Evolutionary conservation across 1,284 basidiomycete species (phyloP).

Genomic region (Trametes hirsuta): DNA sequence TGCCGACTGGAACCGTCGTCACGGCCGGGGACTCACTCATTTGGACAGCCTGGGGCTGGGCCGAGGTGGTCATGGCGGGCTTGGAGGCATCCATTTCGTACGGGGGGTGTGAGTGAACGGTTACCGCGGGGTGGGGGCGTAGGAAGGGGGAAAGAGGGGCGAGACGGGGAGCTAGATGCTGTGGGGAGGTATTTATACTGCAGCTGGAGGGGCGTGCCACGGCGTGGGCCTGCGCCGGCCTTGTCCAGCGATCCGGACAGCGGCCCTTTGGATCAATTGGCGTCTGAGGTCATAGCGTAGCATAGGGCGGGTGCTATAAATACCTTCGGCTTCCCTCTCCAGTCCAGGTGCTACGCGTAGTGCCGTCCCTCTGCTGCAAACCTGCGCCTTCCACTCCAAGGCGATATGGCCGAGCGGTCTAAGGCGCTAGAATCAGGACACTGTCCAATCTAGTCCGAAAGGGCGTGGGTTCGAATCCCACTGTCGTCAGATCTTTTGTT

Average conservation of each 20-base stretch:
- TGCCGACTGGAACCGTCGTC: background rate
- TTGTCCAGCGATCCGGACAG: background rate
- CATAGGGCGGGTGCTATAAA: slow-evolving; percentile 3
- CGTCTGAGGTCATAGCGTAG: slow-evolving; percentile 16
- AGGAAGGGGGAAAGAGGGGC: background rate
- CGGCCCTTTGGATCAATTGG: background rate
- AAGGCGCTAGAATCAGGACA: slow-evolving; percentile 27
- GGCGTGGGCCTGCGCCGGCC: slow-evolving; percentile 1
- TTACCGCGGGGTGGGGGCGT: background rate
- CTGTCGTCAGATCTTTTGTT: slow-evolving; percentile 27
- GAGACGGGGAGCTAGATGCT: background rate
- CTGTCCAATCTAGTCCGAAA: slow-evolving; percentile 39
- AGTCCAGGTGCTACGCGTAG: background rate
- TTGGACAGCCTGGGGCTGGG: slow-evolving; percentile 54
- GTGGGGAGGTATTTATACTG: slow-evolving; percentile 7
- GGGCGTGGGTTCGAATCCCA: slow-evolving; percentile 49
- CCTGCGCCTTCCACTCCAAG: background rate
- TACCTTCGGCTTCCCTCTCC: background rate
- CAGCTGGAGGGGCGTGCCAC: slow-evolving; percentile 2
- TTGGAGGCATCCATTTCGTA: slow-evolving; percentile 37
- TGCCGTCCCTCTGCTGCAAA: background rate
- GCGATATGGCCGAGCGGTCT: slow-evolving; percentile 29
- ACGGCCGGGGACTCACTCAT: slow-evolving; percentile 49
- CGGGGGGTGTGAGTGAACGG: background rate
- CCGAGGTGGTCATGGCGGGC: slow-evolving; percentile 43